These are phyloP conservation scores for Populus pruinosa DNA, from an alignment of 345 rosid species.

Conservation along the genomic window DNA sequence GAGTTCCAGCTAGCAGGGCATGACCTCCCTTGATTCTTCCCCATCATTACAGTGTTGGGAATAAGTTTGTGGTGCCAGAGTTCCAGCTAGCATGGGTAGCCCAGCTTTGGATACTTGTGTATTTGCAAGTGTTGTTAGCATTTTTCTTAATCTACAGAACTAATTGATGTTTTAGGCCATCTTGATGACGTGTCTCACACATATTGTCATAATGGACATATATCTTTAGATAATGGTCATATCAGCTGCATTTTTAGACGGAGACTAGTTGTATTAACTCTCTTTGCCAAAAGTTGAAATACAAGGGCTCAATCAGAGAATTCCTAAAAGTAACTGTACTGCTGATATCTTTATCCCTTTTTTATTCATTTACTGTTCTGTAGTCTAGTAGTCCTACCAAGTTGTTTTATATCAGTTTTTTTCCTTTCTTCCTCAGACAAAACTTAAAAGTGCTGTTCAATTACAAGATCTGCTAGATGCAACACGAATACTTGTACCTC, in stretches of 20 bases:
- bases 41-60: not conserved
- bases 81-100: not conserved
- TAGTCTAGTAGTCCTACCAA: slow-evolving; percentile 2
- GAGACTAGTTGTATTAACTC: not conserved
- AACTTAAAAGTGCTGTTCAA: slow-evolving; percentile 93
- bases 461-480: slow-evolving; percentile 99
- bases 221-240: not conserved
- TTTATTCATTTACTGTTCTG: slow-evolving; percentile 2
- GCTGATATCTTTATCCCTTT: not conserved
- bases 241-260: not conserved
- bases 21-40: not conserved
- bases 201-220: not conserved
- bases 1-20: not conserved
- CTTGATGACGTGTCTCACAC: not conserved
- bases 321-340: not conserved
- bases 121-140: not conserved
- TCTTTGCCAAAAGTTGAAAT: not conserved
- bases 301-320: not conserved
- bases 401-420: not conserved
- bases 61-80: not conserved
- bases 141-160: not conserved
- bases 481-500: slow-evolving; percentile 90
- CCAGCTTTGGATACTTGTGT: not conserved
- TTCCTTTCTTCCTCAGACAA: slow-evolving; percentile 55
- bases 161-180: not conserved